Conservation (phyloP, 495 filamentous ascomycete species). For the Bombardia bombarda region DNA sequence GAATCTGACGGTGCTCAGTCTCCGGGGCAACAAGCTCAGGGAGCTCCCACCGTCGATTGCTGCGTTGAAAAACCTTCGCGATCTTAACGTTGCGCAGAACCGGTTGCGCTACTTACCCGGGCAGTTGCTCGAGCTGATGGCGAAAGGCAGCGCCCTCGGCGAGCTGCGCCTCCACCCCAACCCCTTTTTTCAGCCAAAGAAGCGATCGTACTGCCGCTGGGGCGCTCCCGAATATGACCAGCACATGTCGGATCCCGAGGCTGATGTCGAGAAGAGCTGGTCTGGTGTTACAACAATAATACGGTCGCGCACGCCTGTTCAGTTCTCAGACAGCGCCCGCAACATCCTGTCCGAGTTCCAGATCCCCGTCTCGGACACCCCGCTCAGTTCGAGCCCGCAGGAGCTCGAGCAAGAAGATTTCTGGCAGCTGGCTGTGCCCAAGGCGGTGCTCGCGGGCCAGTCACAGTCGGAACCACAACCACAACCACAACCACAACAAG, state of each 20-base stretch:
- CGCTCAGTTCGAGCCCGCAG: neutral
- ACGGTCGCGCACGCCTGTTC: constrained; percentile 16
- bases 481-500: neutral
- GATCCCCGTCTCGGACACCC: constrained; percentile 1
- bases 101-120: constrained; percentile 59
- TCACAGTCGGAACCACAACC: neutral
- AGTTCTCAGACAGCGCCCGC: constrained; percentile 9
- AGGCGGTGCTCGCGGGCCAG: neutral
- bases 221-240: constrained; percentile 6
- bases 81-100: constrained; percentile 67
- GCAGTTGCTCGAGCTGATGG: constrained; percentile 57
- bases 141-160: constrained; percentile 25
- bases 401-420: constrained; percentile 15
- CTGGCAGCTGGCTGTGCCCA: constrained; percentile 11
- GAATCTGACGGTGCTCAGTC: constrained; percentile 57
- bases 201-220: neutral
- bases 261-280: constrained; percentile 3
- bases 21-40: constrained; percentile 61
- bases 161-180: constrained; percentile 39
- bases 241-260: constrained; percentile 2
- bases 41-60: constrained; percentile 58
- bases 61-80: constrained; percentile 53
- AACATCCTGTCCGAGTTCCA: constrained; percentile 10
- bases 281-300: constrained; percentile 8
- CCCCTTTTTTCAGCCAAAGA: constrained; percentile 31